Evolutionary conservation across 225 moss, liverwort and hornwort genomes (phyloP).

Genomic region (Thuidium tamariscinum): DNA sequence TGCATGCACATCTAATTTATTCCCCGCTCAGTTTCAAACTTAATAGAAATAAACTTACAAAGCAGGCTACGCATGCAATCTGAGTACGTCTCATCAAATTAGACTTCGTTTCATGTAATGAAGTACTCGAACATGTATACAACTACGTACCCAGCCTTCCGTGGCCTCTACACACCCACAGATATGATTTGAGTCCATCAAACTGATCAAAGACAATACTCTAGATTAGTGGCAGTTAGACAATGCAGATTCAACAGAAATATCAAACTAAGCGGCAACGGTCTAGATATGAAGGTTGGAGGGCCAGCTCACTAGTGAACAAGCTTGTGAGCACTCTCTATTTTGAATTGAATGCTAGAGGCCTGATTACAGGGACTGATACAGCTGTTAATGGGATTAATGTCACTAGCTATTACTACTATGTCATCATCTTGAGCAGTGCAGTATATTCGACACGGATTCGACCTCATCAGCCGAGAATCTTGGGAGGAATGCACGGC

Average conservation of each 20-base stretch:
- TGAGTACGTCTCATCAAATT: no score
- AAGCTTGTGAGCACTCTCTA: background rate
- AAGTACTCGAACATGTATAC: background rate
- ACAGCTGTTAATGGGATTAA: no score
- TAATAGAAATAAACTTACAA: no score
- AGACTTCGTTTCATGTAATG: background rate
- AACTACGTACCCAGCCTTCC: no score
- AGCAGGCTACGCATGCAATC: background rate
- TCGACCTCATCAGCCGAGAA: conserved; percentile 2
- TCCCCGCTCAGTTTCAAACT: background rate
- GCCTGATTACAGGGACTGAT: no score
- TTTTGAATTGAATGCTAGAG: background rate
- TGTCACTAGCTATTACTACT: background rate
- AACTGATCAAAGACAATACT: background rate
- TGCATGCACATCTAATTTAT: background rate
- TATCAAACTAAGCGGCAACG: background rate
- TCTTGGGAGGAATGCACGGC: background rate
- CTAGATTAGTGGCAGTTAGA: background rate
- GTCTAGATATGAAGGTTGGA: background rate
- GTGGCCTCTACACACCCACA: no score
- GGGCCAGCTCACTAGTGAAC: background rate
- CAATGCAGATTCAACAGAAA: background rate
- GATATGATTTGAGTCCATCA: background rate
- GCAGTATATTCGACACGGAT: background rate
- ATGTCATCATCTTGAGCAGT: background rate